Evolutionary conservation across 2,329 filamentous ascomycete genomes (phyloP).

Genomic region (Pyrenophora seminiperda): DNA sequence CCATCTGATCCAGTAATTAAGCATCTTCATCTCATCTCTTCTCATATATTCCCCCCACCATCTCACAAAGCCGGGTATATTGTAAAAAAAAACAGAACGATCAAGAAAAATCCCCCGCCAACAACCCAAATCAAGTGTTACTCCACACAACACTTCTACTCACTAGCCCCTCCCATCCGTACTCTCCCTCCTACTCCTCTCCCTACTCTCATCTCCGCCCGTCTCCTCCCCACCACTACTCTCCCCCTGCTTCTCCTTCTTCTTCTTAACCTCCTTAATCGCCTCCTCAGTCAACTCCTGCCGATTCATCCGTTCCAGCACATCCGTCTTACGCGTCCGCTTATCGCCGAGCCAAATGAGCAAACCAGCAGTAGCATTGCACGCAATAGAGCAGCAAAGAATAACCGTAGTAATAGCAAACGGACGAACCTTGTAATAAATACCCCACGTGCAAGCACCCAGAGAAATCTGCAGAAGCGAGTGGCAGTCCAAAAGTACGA

Average conservation of each 20-base stretch:
- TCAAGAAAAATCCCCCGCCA: too few species aligned
- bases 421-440: constrained; percentile 70
- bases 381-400: constrained; percentile 76
- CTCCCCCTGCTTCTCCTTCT: constrained; percentile 49
- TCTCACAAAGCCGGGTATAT: too few species aligned
- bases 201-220: constrained; percentile 18
- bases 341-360: constrained; percentile 78
- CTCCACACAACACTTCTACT: not conserved
- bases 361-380: constrained; percentile 77
- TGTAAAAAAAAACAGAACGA: too few species aligned
- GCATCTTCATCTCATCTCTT: too few species aligned
- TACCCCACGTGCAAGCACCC: constrained; percentile 78
- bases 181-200: constrained; percentile 17
- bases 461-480: constrained; percentile 80
- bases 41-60: too few species aligned
- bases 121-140: too few species aligned
- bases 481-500: constrained; percentile 79
- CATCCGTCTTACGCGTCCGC: constrained; percentile 82
- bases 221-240: constrained; percentile 20
- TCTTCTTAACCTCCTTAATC: constrained; percentile 62
- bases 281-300: constrained; percentile 74
- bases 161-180: not conserved
- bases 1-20: too few species aligned
- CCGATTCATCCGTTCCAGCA: constrained; percentile 74
- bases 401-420: constrained; percentile 79